Evolutionary conservation across 495 filamentous ascomycete genomes (phyloP).

Genomic region (Penicillium manginii): DNA sequence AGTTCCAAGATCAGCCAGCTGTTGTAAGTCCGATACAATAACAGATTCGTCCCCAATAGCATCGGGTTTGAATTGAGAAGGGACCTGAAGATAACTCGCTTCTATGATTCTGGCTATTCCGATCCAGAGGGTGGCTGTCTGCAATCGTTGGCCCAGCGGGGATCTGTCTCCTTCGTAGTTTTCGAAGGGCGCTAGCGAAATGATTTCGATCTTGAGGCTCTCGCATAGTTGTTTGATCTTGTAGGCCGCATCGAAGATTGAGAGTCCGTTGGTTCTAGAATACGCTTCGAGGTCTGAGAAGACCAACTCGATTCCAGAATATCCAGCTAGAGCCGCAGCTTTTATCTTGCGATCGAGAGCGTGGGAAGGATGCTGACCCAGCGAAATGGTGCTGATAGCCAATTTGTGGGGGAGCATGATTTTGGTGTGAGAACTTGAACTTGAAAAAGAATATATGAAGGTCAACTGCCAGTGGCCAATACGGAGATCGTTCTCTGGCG

Average conservation of each 20-base stretch:
- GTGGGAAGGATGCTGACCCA: constrained; percentile 67
- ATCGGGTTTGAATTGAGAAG: constrained; percentile 61
- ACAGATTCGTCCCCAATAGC: constrained; percentile 55
- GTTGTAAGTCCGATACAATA: constrained; percentile 65
- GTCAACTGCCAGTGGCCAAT: too few relatives aligned
- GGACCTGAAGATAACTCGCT: constrained; percentile 69
- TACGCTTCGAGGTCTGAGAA: constrained; percentile 67
- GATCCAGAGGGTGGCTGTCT: constrained; percentile 69
- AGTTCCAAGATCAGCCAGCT: constrained; percentile 60
- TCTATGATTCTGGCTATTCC: constrained; percentile 58
- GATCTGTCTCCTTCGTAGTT: constrained; percentile 67
- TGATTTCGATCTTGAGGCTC: constrained; percentile 52
- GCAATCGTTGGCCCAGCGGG: constrained; percentile 57
- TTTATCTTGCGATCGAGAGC: constrained; percentile 62
- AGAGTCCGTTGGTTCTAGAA: constrained; percentile 37
- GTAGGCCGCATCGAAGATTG: constrained; percentile 58
- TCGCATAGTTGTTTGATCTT: constrained; percentile 57
- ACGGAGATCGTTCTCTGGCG: too few relatives aligned
- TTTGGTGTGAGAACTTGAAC: too few relatives aligned
- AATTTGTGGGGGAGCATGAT: constrained; percentile 32
- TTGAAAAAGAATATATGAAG: too few relatives aligned
- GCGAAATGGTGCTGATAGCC: constrained; percentile 64
- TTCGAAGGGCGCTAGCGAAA: constrained; percentile 74
- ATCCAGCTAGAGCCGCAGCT: constrained; percentile 61
- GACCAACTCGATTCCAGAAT: constrained; percentile 70